Percentiles rank a stretch among this genome's conserved stretches.
Conservation (phyloP, 192 early-diverging fungal species). For the Coemansia sp. region DNA sequence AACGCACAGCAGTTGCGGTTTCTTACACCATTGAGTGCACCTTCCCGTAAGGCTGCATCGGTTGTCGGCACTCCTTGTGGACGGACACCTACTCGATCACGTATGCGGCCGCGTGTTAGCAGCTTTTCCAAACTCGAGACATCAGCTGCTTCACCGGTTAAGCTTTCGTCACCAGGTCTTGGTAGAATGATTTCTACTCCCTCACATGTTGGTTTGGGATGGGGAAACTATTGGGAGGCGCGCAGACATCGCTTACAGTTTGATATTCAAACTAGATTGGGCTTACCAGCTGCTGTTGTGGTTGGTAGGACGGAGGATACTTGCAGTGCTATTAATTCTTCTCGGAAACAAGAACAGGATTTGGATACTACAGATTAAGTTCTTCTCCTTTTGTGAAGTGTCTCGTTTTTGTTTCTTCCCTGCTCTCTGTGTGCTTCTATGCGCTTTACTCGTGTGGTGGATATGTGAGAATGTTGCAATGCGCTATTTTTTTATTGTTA, state of each 20-base stretch:
- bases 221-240: slow-evolving; percentile 52
- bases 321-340: background rate
- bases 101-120: slow-evolving; percentile 23
- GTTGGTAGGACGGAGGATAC: background rate
- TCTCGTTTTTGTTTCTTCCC: background rate
- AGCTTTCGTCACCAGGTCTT: slow-evolving; percentile 8
- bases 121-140: slow-evolving; percentile 30
- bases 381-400: background rate
- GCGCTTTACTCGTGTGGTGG: too few species aligned
- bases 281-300: slow-evolving; percentile 8
- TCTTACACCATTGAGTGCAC: background rate
- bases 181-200: slow-evolving; percentile 30
- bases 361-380: background rate
- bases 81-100: slow-evolving; percentile 2
- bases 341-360: background rate
- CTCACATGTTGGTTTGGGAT: slow-evolving; percentile 44
- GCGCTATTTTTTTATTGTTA: too few species aligned
- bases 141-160: slow-evolving; percentile 10
- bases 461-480: too few species aligned
- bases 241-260: slow-evolving; percentile 34
- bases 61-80: slow-evolving; percentile 24
- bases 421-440: too few species aligned
- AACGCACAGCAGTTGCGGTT: background rate
- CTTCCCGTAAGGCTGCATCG: slow-evolving; percentile 36
- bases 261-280: slow-evolving; percentile 33